Percentiles rank a stretch among this genome's conserved stretches.
phyloP scores from a whole-genome alignment of 495 filamentous ascomycete genomes.

The Penicillium macrosclerotiorum region DNA sequence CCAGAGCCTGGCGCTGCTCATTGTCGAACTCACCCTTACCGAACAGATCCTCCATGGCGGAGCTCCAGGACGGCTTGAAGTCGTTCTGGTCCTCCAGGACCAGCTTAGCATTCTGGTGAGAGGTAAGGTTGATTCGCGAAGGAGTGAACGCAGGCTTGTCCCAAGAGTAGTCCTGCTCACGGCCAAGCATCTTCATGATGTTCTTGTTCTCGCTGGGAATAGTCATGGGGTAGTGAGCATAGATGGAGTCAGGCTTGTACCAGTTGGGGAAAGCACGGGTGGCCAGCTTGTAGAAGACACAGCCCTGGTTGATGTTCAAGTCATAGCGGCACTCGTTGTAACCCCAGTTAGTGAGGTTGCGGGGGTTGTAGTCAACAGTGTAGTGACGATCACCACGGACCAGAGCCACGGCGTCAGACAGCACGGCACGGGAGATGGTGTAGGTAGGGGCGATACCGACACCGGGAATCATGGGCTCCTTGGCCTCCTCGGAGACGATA shows the following conservation, averaged over 20 bases:
- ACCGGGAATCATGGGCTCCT: constrained; percentile 52
- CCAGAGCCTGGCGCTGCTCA: constrained; percentile 46
- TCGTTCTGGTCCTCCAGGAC: constrained; percentile 59
- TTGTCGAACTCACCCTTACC: constrained; percentile 49
- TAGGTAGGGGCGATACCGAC: constrained; percentile 57
- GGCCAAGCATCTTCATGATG: constrained; percentile 70
- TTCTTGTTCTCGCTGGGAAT: constrained; percentile 69
- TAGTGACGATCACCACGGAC: constrained; percentile 55
- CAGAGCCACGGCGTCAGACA: constrained; percentile 54
- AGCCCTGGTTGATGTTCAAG: constrained; percentile 72
- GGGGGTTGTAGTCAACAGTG: constrained; percentile 66
- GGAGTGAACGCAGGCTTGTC: constrained; percentile 56
- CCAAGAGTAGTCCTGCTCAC: constrained; percentile 70
- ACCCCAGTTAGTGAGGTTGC: constrained; percentile 77
- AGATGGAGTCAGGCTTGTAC: constrained; percentile 77
- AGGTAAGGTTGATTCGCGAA: constrained; percentile 52
- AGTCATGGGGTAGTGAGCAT: constrained; percentile 87
- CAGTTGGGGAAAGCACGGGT: constrained; percentile 75
- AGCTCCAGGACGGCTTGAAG: constrained; percentile 65
- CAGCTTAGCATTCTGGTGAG: constrained; percentile 60
- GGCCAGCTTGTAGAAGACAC: constrained; percentile 82
- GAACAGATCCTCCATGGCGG: constrained; percentile 52
- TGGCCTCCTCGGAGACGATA: constrained; percentile 54
- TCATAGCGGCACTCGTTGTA: constrained; percentile 73
- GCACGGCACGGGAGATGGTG: constrained; percentile 54